A percentile compares a stretch with the other conserved stretches of the same genome.
Conservation (phyloP, 495 filamentous ascomycete species). For the Penicillium longicatenatum region DNA sequence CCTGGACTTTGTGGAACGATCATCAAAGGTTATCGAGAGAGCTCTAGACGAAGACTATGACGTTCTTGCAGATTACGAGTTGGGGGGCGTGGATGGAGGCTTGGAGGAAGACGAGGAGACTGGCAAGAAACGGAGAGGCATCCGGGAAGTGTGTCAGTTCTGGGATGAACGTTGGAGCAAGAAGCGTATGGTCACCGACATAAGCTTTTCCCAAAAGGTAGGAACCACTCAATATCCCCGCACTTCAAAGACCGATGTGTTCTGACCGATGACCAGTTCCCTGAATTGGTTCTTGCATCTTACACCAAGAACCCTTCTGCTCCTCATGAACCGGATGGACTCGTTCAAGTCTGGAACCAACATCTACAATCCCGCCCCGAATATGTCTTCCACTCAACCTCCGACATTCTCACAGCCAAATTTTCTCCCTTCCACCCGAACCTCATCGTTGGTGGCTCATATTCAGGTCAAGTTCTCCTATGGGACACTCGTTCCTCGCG, state of each 20-base stretch:
- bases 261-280: slow-evolving; percentile 57
- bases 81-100: slow-evolving; percentile 65
- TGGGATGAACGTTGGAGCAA: slow-evolving; percentile 95
- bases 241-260: neutral
- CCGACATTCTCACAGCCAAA: slow-evolving; percentile 91
- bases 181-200: slow-evolving; percentile 91
- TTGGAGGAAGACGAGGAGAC: slow-evolving; percentile 85
- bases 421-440: slow-evolving; percentile 98
- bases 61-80: slow-evolving; percentile 89
- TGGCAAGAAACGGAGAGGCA: slow-evolving; percentile 74
- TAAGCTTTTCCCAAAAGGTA: slow-evolving; percentile 91
- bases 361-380: slow-evolving; percentile 92
- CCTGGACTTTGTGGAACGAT: slow-evolving; percentile 90
- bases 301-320: slow-evolving; percentile 97
- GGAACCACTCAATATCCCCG: slow-evolving; percentile 8
- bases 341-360: slow-evolving; percentile 96
- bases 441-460: slow-evolving; percentile 90
- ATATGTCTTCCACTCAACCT: slow-evolving; percentile 94
- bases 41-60: slow-evolving; percentile 94
- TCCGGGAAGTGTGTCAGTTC: slow-evolving; percentile 89
- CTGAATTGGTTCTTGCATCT: slow-evolving; percentile 86
- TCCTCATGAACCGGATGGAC: slow-evolving; percentile 91
- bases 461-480: slow-evolving; percentile 95
- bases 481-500: slow-evolving; percentile 84
- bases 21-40: slow-evolving; percentile 95